Base-by-base conservation (phyloP, 106 monocot genomes). In the Acanthochlamys bracteata region DNA sequence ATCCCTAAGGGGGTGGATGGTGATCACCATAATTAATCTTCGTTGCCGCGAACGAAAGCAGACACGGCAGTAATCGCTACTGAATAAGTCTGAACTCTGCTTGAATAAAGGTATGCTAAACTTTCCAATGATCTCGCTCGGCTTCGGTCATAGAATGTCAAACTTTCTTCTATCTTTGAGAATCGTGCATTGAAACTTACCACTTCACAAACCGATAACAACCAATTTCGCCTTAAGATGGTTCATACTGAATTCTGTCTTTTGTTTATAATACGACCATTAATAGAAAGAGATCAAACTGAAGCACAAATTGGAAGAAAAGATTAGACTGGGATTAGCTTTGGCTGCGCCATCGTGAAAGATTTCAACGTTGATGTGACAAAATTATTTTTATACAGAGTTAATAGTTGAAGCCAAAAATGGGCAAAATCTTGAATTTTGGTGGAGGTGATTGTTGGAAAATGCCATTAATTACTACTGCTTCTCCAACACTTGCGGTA, bases 61-160 rank as follows among this genome's bases (percentile, higher is more conserved):
- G 96, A 98, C 57, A 88, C 96, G 39, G 76, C 88, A 23, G 65
- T 80, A 56, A 88, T 98, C 55, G 76, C 96, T 16, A 67, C 87
- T 23, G 96, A 98, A 61, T 91, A 98, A 65, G 85, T 80, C 69
- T 85, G 80, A 70, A 68, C 85, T 25, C 45, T 91, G 45, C 74
- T 91, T 25, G 96, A 98, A 79, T 88, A 91, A 76, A 78, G 83
- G 6, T 91, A 84, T 65, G 59, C 64, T 22, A 16, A 71, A 16
- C 79, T 98, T 40, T 88, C 80, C 49, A 66, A 74, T 20, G 91
- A 98, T 54, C 51, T 79, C 42, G 64, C 70, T 57, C 73, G 76
- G 14, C 61, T 80, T 39, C 87, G 80, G 76, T 56, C 88, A 14
- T 88, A 88, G 76, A 83, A 79, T 51, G 71, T 75, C 52, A 75